Percentiles rank a stretch among this genome's conserved stretches.
Conservation (phyloP, 192 early-diverging fungal species). For the Gigaspora rosea region DNA sequence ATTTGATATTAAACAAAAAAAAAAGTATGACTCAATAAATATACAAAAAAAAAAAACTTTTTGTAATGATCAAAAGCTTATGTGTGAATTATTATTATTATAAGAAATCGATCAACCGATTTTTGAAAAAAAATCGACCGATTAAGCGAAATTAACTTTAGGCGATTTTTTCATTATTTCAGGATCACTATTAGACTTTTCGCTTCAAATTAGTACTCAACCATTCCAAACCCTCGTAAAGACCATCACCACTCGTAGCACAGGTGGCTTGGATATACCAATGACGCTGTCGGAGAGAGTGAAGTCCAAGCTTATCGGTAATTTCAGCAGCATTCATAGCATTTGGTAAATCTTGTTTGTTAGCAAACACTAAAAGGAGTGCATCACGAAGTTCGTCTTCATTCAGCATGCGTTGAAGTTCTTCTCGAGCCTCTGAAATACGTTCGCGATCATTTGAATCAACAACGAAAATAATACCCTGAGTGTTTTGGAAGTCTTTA, state of each 20-base stretch:
- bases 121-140: too few relatives aligned
- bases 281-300: constrained; percentile 73
- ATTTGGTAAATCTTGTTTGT: constrained; percentile 99
- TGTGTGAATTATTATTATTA: too few relatives aligned
- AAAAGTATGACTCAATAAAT: too few relatives aligned
- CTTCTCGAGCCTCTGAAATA: constrained; percentile 90
- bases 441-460: constrained; percentile 97
- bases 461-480: constrained; percentile 96
- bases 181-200: constrained; percentile 38
- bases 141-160: too few relatives aligned
- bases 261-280: constrained; percentile 97
- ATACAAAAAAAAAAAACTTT: too few relatives aligned
- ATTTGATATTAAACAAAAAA: too few relatives aligned
- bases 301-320: constrained; percentile 91
- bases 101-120: too few relatives aligned
- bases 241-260: constrained; percentile 92
- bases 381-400: constrained; percentile 95
- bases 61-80: too few relatives aligned
- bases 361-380: constrained; percentile 92
- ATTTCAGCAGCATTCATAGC: constrained; percentile 94
- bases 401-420: constrained; percentile 93
- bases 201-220: constrained; percentile 71
- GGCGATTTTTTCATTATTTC: too few relatives aligned
- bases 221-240: constrained; percentile 98
- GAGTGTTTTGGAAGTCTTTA: constrained; percentile 93